phyloP scores from a whole-genome alignment of 2,329 filamentous ascomycete genomes.

The Endocalyx cinctus region DNA sequence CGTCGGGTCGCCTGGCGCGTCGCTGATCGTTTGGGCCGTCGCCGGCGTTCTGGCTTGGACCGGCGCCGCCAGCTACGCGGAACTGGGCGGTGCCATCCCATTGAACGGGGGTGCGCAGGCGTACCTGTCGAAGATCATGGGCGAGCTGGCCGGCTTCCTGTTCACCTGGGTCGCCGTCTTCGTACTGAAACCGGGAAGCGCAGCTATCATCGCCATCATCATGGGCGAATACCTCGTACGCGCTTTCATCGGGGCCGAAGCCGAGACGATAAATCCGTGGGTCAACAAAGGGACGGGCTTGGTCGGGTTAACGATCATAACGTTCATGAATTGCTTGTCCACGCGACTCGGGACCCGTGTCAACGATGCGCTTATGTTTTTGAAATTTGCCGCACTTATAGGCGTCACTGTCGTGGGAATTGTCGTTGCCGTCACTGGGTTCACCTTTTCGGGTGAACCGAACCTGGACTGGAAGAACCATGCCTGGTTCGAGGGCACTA shows the following conservation, averaged over 20 bases:
- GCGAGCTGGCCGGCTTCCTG: conserved; percentile 85
- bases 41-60: conserved; percentile 96
- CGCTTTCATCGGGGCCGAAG: conserved; percentile 81
- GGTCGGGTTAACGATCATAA: conserved; percentile 69
- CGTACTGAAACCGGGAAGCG: conserved; percentile 87
- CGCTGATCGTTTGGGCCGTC: conserved; percentile 85
- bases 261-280: conserved; percentile 76
- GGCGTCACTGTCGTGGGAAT: conserved; percentile 85
- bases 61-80: conserved; percentile 88
- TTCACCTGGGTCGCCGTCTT: conserved; percentile 96
- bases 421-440: conserved; percentile 81
- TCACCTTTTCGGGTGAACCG: conserved; percentile 69
- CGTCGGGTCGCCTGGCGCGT: conserved; percentile 84
- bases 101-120: conserved; percentile 92
- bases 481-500: conserved; percentile 86
- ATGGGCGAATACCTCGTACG: conserved; percentile 97
- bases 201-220: conserved; percentile 94
- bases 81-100: conserved; percentile 91
- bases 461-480: conserved; percentile 82
- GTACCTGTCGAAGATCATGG: conserved; percentile 94
- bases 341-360: conserved; percentile 82
- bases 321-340: conserved; percentile 83
- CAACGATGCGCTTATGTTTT: conserved; percentile 91
- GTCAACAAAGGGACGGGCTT: conserved; percentile 86
- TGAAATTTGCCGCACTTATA: conserved; percentile 88